Evolutionary conservation across 148 eudicot genomes (phyloP), one percentile per base, ranked within the genome.

Genomic region (Fagopyrum esculentum): DNA sequence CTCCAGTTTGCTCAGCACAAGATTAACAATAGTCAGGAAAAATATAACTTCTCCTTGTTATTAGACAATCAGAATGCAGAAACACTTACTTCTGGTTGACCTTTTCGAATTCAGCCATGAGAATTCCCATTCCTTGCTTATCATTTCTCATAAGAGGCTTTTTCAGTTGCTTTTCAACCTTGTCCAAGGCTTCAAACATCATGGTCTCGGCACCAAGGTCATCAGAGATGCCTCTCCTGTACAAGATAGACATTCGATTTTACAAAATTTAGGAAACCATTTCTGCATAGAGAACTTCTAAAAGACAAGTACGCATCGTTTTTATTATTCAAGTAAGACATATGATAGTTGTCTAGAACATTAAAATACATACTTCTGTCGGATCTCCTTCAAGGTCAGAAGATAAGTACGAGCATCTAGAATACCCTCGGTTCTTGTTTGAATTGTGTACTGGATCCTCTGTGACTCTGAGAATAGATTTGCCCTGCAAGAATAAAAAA

Each of bases 131-230:
- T 78, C 90, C 92, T 80, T 90, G 78, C 79, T 92, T 83, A 82
- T 95, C 98, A 81, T 87, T 78, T 82, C 97, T 85, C 98, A 95
- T 78, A 13, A 95, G 91, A 44, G 98, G 97, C 54, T 90, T 95
- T 80, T 92, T 89, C 73, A 90, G 44, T 71, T 92, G 89, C 59
- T 89, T 89, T 80, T 95, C 98, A 80, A 95, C 86, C 71, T 89
- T 95, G 12, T 92, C 97, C 75, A 95, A 82, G 30, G 97, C 98
- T 49, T 89, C 91, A 84, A 90, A 85, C 98, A 90, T 90, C 98
- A 95, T 81, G 40, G 88, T 86, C 85, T 92, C 97, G 6, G 87
- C 89, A 78, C 97, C 98, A 71, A 90, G 90, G 6, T 92, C 91
- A 80, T 95, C 98, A 77, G 88, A 52, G 56, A 92, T 86, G 73